These are phyloP conservation scores for Limnomonas spitsbergensis DNA, from an alignment of 139 green algal genomes.

Conservation along the genomic window DNA sequence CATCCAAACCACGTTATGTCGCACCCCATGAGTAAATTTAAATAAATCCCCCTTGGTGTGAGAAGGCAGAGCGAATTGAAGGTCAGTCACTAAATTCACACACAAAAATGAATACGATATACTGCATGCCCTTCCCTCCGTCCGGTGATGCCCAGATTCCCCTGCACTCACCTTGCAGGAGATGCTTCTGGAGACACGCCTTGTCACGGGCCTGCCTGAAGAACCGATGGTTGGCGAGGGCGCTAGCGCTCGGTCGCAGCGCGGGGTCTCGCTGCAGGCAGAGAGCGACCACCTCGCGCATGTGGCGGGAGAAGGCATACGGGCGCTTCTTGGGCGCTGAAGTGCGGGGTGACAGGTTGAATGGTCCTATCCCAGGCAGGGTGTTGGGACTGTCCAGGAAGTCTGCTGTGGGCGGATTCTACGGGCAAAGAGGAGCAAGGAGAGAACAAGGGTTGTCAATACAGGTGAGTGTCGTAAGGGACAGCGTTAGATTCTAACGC, in stretches of 20 bases:
- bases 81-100: too few species aligned
- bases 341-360: too few species aligned
- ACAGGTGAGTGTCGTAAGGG: too few species aligned
- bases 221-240: slow-evolving; percentile 91
- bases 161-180: slow-evolving; percentile 13
- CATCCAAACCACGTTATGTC: too few species aligned
- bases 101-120: too few species aligned
- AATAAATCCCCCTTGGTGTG: too few species aligned
- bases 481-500: too few species aligned
- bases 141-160: too few species aligned
- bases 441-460: too few species aligned
- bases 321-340: not conserved
- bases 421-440: not conserved
- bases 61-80: too few species aligned
- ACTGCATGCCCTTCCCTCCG: too few species aligned
- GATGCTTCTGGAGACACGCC: slow-evolving; percentile 25
- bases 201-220: slow-evolving; percentile 33
- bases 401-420: not conserved
- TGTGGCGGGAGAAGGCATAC: slow-evolving; percentile 6
- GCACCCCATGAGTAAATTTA: too few species aligned
- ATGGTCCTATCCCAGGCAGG: not conserved
- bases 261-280: slow-evolving; percentile 93
- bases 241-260: slow-evolving; percentile 78
- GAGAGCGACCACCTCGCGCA: slow-evolving; percentile 73
- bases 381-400: not conserved